phyloP scores from a whole-genome alignment of 371 early-diverging fungal species.

The Mucor irregularis region DNA sequence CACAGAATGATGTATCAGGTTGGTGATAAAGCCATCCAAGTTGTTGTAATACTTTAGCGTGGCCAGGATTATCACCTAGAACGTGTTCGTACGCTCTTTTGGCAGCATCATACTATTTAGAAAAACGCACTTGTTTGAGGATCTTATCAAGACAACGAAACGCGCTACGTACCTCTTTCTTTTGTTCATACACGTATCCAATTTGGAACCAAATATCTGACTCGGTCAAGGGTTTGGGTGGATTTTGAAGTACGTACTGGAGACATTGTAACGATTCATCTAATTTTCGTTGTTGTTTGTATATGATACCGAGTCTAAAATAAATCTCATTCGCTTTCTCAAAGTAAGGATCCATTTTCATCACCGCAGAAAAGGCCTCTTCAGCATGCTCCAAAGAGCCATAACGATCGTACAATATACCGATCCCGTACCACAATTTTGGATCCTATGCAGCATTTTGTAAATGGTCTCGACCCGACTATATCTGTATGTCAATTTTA shows the following conservation, averaged over 20 bases:
- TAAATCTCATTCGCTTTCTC: conserved; percentile 95
- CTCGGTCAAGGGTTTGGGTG: conserved; percentile 88
- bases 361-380: conserved; percentile 89
- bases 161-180: conserved; percentile 71
- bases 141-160: too few relatives aligned
- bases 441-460: conserved; percentile 64
- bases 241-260: conserved; percentile 78
- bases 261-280: conserved; percentile 86
- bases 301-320: conserved; percentile 93
- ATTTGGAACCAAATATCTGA: conserved; percentile 96
- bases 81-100: conserved; percentile 91
- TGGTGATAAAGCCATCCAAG: conserved; percentile 93
- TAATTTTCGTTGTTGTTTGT: conserved; percentile 90
- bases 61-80: conserved; percentile 81
- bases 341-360: conserved; percentile 81
- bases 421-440: conserved; percentile 97
- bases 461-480: too few relatives aligned
- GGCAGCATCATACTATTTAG: conserved; percentile 71
- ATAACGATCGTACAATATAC: conserved; percentile 94
- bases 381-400: conserved; percentile 93
- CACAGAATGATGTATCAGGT: conserved; percentile 68
- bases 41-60: conserved; percentile 93
- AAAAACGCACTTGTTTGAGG: too few relatives aligned
- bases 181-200: conserved; percentile 90
- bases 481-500: not conserved